Base-by-base conservation (phyloP, 805 yeast species). In the Saturnispora sanitii region DNA sequence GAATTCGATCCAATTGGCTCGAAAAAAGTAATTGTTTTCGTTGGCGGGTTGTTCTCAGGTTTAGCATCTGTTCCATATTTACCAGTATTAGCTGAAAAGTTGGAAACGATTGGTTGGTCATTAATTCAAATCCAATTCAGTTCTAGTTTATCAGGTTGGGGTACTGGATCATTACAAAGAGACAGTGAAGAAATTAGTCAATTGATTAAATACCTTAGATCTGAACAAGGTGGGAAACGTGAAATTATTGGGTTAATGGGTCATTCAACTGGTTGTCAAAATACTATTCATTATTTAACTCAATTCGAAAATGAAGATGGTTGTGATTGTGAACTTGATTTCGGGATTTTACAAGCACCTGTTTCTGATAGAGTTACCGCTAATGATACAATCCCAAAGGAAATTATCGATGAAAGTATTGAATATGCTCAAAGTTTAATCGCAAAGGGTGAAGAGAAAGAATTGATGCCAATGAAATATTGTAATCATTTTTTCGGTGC, bases 251-350 rank as follows among this genome's bases (percentile, higher is more conserved):
- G 82, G 8, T 53, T 85, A 8, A 67, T 80, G 70, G 95, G 95
- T 13, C 92, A 83, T 53, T 84, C 94, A 2, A 85, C 95, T 0
- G 95, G 95, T 0, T 75, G 84, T 37, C 95, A 85, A 57, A 88
- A 85, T 52, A 70, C 77, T 1, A 66, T 82, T 53, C 74, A 77
- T 44, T 84, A 78, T 49, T 47, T 77, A 17, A 58, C 75, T 31
- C 67, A 68, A 54, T 34, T 27, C 22, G 35, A 60, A 40, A 41
- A 47, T 3, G 47, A n/a, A n/a, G n/a, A n/a, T 27, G 7, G n/a
- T 27, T 12, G 6, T 16, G n/a, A 27, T 6, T 7, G 37, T 3
- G 32, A 39, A 3, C 44, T 80, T 4, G 74, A 76, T 36, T 86
- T 73, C 4, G 82, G 72, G 1, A 70, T 80, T 12, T 48, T 85